Evolutionary conservation across 176 grass and related monocot genomes (phyloP), one percentile per base, ranked within the genome.

Genomic region (Musa troglodytarum): DNA sequence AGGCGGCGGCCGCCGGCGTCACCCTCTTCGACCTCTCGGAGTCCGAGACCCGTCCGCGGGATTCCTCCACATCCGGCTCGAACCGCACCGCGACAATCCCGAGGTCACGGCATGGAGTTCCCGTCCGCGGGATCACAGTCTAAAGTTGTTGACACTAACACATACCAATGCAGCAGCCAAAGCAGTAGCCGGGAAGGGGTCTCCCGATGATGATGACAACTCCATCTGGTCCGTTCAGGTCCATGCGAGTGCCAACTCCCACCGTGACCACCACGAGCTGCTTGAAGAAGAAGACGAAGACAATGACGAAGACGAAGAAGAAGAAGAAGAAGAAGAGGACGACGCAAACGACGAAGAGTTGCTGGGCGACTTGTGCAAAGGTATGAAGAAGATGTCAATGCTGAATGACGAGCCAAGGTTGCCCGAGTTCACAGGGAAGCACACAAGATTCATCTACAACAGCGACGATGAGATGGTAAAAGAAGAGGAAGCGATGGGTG

Each of bases 171-270:
- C 54, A 57, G 54, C 54, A 57, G 54, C 29, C 3, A 34, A 34
- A 34, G 29, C 3, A 19, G 54, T 15, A 11, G 13, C 25, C 25
- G 25, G 1, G 2, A 15, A 57, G 54, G 3, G 4, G 17, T 81
- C 82, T 0, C 19, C 90, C 1, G 82, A 92, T 1, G 89, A 88
- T 1, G 89, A 89, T 76, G 78, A 64, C 74, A 88, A 82, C 0
- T 90, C 89, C 1, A 69, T 53, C 19, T 92, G 93, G 93, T 92
- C 93, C 34, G 74, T 83, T 68, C 87, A 88, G 81, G 87, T 80
- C 62, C 85, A 90, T 57, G 83, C 81, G 57, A 84, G 93, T 43
- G 84, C 87, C 0, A 16, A 57, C 3, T 79, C 83, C 1, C 83
- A 25, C 19, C 19, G 63, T 1, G 74, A 62, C 57, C 13, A 23